Base-by-base conservation (phyloP, 345 rosid species). In the Pelargonium nanum region DNA sequence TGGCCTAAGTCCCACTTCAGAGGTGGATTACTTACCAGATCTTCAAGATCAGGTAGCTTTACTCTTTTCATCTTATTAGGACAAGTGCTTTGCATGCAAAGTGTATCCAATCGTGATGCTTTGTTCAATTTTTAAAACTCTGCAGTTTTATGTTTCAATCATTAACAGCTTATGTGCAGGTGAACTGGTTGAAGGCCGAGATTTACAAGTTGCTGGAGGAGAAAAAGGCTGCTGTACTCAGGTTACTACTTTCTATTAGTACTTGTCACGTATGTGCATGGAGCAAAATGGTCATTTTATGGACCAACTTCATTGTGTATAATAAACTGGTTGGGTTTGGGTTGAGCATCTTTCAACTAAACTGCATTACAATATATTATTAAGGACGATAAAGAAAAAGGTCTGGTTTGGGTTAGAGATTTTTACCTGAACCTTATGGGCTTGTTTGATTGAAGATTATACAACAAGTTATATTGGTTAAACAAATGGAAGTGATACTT, bases 161-260 rank as follows among this genome's bases (percentile, higher is more conserved):
- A 69, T 69, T 76, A 69, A 74, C 71, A 75, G 83, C 68, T 79
- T 51, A 34, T 74, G 73, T 72, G 82, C 87, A 93, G 99, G 94
- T 82, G 59, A 81, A 74, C 53, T 80, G 94, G 99, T 57, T 89
- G 79, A 93, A 89, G 86, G 94, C 85, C 67, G 97, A 87, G 78
- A 73, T 89, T 62, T 89, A 89, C 71, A 84, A 85, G 65, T 58
- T 87, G 55, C 74, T 93, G 68, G 91, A 87, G 80, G 94, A 93
- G 78, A 89, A 84, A 78, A 83, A 94, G 84, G 83, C 88, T 57
- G 82, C 92, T 45, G 59, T 78, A 32, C 80, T 93, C 70, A 85
- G 97, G 99, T 87, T 73, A 66, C 70, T 70, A 55, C 66, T 58
- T 69, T 66, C 62, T 68, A 44, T 26, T 63, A 24, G 57, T 71